phyloP scores from a whole-genome alignment of 2,329 filamentous ascomycete genomes.

The Claviceps humidiphila region DNA sequence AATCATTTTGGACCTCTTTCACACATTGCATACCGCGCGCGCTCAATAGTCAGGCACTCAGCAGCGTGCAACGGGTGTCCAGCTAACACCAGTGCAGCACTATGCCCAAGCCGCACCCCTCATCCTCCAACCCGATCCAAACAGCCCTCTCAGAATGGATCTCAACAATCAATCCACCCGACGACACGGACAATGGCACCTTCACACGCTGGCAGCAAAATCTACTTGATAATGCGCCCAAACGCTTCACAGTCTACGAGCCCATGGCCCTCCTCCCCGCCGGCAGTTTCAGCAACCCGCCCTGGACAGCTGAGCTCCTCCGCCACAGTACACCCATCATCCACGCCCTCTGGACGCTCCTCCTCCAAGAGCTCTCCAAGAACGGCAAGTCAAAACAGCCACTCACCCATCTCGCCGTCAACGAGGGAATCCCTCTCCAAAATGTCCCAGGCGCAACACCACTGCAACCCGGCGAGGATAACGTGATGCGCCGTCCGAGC shows the following conservation, averaged over 20 bases:
- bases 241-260: slow-evolving; percentile 46
- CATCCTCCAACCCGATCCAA: slow-evolving; percentile 17
- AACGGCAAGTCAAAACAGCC: slow-evolving; percentile 19
- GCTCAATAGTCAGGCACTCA: neutral
- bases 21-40: neutral
- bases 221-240: slow-evolving; percentile 33
- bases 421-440: slow-evolving; percentile 45
- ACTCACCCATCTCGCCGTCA: slow-evolving; percentile 46
- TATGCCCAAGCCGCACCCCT: slow-evolving; percentile 15
- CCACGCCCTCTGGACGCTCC: slow-evolving; percentile 30
- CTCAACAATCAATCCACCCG: slow-evolving; percentile 3
- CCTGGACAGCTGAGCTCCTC: slow-evolving; percentile 27
- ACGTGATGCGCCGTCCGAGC: slow-evolving; percentile 60
- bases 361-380: slow-evolving; percentile 33
- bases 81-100: neutral
- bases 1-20: neutral
- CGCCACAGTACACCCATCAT: slow-evolving; percentile 12
- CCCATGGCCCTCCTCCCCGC: slow-evolving; percentile 48
- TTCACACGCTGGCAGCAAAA: slow-evolving; percentile 9
- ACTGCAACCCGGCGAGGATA: slow-evolving; percentile 30
- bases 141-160: slow-evolving; percentile 19
- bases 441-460: slow-evolving; percentile 5
- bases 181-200: neutral
- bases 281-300: slow-evolving; percentile 36
- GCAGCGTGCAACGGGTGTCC: neutral